Conservation (phyloP, 2,329 filamentous ascomycete species). For the Didymosphaeria variabile region DNA sequence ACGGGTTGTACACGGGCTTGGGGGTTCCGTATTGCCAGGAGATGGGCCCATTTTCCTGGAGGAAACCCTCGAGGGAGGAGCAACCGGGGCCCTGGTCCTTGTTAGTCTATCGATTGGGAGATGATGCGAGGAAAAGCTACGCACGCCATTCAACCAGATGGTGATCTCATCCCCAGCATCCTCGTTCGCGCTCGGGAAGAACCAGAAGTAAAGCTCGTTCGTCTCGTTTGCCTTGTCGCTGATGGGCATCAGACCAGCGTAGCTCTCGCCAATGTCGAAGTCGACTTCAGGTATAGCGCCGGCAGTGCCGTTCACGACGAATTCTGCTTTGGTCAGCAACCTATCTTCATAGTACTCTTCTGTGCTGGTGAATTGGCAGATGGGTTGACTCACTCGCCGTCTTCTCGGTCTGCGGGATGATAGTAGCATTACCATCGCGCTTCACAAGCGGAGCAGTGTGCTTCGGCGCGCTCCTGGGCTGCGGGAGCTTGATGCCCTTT, state of each 20-base stretch:
- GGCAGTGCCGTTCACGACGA: constrained; percentile 48
- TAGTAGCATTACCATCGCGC: constrained; percentile 27
- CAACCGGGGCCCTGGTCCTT: constrained; percentile 54
- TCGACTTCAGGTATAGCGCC: constrained; percentile 58
- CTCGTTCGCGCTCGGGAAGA: constrained; percentile 62
- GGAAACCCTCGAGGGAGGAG: constrained; percentile 57
- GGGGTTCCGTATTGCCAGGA: constrained; percentile 56
- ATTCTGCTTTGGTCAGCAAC: constrained; percentile 32
- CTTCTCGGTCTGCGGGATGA: constrained; percentile 54
- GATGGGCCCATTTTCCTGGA: constrained; percentile 60
- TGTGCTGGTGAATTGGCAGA: not conserved
- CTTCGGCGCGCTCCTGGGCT: constrained; percentile 35
- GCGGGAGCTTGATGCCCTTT: constrained; percentile 35
- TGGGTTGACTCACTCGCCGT: constrained; percentile 43
- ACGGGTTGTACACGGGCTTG: constrained; percentile 54
- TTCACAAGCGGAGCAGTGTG: constrained; percentile 30
- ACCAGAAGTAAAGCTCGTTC: constrained; percentile 64
- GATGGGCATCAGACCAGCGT: constrained; percentile 63
- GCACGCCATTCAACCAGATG: constrained; percentile 57
- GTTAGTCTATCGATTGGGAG: not conserved
- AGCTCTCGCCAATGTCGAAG: constrained; percentile 56
- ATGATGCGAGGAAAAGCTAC: constrained; percentile 40
- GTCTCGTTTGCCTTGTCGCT: constrained; percentile 56
- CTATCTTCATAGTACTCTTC: not conserved
- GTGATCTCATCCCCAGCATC: constrained; percentile 59